Percentiles rank a stretch among this genome's conserved stretches.
These are phyloP conservation scores for Vicia faba DNA, from an alignment of 306 rosid genomes.

Conservation along the genomic window DNA sequence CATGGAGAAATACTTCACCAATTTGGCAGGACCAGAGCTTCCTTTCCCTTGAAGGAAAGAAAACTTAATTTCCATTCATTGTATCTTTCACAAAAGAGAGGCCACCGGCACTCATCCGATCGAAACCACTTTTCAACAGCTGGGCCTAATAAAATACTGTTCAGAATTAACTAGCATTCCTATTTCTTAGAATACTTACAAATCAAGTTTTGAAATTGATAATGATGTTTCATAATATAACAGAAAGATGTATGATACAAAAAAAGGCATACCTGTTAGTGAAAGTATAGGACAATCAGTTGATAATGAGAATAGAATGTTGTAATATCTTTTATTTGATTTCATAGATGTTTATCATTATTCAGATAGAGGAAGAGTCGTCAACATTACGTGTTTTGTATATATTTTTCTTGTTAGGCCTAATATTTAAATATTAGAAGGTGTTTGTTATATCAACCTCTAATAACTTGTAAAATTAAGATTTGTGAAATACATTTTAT, in stretches of 20 bases:
- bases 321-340: too few relatives aligned
- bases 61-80: slow-evolving; percentile 8
- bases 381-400: too few relatives aligned
- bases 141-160: slow-evolving; percentile 27
- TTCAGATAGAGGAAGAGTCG: too few relatives aligned
- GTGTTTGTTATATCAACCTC: too few relatives aligned
- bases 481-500: too few relatives aligned
- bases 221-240: slow-evolving; percentile 7
- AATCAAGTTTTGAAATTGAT: slow-evolving; percentile 29
- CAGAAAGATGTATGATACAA: slow-evolving; percentile 1
- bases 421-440: too few relatives aligned
- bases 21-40: slow-evolving; percentile 33
- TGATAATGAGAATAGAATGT: too few relatives aligned
- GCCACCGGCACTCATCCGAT: slow-evolving; percentile 37
- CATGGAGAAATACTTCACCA: slow-evolving; percentile 31
- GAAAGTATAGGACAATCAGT: slow-evolving; percentile 2
- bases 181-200: slow-evolving; percentile 24
- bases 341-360: too few relatives aligned
- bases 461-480: too few relatives aligned
- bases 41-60: slow-evolving; percentile 37
- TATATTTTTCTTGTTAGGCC: too few relatives aligned
- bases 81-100: slow-evolving; percentile 30
- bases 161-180: slow-evolving; percentile 21
- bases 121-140: slow-evolving; percentile 28
- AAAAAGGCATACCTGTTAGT: slow-evolving; percentile 29